Base-by-base conservation (phyloP, 331 rosid species). In the Acacia pycnantha region DNA sequence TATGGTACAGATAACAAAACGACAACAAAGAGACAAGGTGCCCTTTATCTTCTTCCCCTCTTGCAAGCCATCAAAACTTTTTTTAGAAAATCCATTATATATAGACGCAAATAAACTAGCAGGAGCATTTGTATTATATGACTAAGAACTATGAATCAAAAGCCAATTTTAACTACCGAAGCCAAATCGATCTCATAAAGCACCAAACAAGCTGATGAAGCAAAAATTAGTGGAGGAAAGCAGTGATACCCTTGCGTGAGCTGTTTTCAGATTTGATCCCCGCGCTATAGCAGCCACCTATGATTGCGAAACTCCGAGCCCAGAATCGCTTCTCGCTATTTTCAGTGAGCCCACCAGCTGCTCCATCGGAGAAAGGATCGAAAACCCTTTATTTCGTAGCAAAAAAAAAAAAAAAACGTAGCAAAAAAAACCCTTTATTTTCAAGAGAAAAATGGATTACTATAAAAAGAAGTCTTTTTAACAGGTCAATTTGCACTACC, bases 191-290 rank as follows among this genome's bases (percentile, higher is more conserved):
- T 48, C 54, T 48, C 54, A 48, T 5, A 48, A 48, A 48, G 54
- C 54, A 48, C 6, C 54, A 48, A 48, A 14, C 21, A 48, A 48
- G 54, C 54, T 48, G 19, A 48, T 48, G 54, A 14, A 48, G 54
- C 54, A 48, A 48, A 48, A 66, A 40, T 62, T 33, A 68, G 78
- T 24, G 54, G 11, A 16, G 18, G 68, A 69, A 2, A 58, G 75
- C 68, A 85, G 54, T 46, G 6, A 33, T 85, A 91, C 94, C 97
- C 82, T 91, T 74, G 21, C 84, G 87, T 72, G 86, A 81, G 89
- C 91, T 89, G 85, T 91, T 91, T 80, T 91, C 93, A 75, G 95
- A 93, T 80, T 89, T 89, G 82, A 91, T 83, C 69, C 82, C 84
- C 19, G 88, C 89, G 85, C 93, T 88, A 1, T 81, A 78, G 77